Evolutionary conservation across 441 rosid genomes (phyloP), one percentile per base, ranked within the genome.

Genomic region (Omphalea diandra): DNA sequence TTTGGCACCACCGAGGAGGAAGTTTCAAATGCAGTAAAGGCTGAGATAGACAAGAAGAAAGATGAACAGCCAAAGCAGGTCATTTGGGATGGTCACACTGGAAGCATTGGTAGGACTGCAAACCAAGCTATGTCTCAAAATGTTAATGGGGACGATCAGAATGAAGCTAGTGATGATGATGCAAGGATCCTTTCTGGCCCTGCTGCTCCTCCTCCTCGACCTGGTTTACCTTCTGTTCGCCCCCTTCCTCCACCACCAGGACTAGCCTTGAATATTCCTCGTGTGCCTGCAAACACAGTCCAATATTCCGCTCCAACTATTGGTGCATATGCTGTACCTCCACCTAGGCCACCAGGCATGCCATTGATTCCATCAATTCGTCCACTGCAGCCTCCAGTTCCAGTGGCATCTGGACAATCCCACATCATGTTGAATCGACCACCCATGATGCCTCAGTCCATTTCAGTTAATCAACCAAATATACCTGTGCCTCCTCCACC

Each of bases 1-100:
- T 95, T 95, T 80, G 98, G 99, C 53, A 95, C 99, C 29, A 95
- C 99, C 0, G 99, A 93, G 86, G 98, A 95, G 80, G 99, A 95
- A 88, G 99, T 95, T 60, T 95, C 99, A 43, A 93, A 95, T 81
- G 99, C 99, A 29, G 99, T 95, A 12, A 93, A 89, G 81, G 99
- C 99, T 41, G 99, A 95, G 84, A 95, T 95, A 67, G 98, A 93
- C 86, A 95, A 95, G 88, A 95, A 89, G 90, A 94, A 94, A 76
- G 98, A 94, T 73, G 99, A 95, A 74, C 99, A 94, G 72, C 98
- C 99, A 17, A 92, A 87, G 82, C 99, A 95, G 82, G 93, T 95
- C 15, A 92, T 92, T 79, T 95, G 99, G 99, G 98, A 95, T 85
- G 99, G 99, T 76, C 98, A 95, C 77, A 85, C 93, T 3, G 97